phyloP scores from a whole-genome alignment of 805 yeast genomes.

The Blastobotrys chiropterorum region DNA sequence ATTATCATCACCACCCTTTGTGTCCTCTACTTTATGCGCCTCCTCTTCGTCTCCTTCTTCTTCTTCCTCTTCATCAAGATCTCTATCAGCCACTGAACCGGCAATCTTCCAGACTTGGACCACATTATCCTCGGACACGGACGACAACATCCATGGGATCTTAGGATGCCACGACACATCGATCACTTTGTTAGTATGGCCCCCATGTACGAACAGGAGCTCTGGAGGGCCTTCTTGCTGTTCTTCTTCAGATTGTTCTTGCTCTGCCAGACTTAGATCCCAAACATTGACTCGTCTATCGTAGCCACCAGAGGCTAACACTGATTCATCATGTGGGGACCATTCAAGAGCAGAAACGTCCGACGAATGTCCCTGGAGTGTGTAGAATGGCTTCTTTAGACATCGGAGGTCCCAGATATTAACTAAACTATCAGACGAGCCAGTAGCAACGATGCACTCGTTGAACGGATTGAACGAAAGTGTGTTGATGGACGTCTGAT shows the following conservation, averaged over 20 bases:
- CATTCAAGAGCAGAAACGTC: constrained; percentile 53
- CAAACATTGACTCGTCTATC: constrained; percentile 71
- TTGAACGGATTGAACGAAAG: constrained; percentile 57
- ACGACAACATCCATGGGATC: constrained; percentile 52
- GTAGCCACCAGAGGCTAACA: constrained; percentile 52
- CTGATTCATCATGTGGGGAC: constrained; percentile 43
- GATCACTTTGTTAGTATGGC: constrained; percentile 66
- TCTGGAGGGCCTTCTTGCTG: constrained; percentile 65
- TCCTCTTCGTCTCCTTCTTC: constrained; percentile 1
- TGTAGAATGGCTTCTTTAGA: constrained; percentile 50
- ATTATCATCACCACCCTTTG: background rate
- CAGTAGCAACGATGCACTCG: constrained; percentile 58
- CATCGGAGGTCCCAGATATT: constrained; percentile 72
- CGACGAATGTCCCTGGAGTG: constrained; percentile 59
- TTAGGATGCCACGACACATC: constrained; percentile 65
- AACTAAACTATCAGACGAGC: constrained; percentile 66
- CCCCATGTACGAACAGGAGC: constrained; percentile 75
- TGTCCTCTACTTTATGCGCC: background rate
- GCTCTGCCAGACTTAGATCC: constrained; percentile 58
- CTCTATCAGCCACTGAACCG: constrained; percentile 33
- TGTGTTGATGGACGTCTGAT: constrained; percentile 45
- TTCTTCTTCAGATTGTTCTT: constrained; percentile 46
- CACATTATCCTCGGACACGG: constrained; percentile 71
- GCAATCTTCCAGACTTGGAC: constrained; percentile 75
- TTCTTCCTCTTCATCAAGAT: background rate